These are phyloP conservation scores for Suillus variegatus DNA, from an alignment of 768 basidiomycete species.

Conservation along the genomic window DNA sequence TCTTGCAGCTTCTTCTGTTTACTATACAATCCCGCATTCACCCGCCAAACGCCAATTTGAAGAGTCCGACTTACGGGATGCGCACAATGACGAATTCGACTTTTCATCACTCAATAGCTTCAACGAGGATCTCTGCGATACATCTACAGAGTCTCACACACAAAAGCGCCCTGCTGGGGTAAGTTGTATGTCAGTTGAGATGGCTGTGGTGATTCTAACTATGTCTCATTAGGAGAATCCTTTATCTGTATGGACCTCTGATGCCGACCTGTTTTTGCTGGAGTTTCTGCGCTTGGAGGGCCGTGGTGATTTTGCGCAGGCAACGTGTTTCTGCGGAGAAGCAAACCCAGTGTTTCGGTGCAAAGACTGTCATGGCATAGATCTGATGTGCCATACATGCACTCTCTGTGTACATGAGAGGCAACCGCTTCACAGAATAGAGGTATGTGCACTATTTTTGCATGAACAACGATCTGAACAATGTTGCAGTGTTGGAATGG, in stretches of 20 bases:
- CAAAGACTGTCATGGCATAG: neutral
- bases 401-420: neutral
- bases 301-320: neutral
- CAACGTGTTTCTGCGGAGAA: neutral
- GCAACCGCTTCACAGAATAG: neutral
- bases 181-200: neutral
- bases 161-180: neutral
- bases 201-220: neutral
- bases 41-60: neutral
- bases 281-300: constrained; percentile 2
- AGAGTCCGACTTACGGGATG: too few species aligned
- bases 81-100: too few species aligned
- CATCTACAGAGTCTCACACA: neutral
- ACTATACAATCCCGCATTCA: neutral
- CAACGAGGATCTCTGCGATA: neutral
- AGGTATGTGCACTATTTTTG: constrained; percentile 6
- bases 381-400: neutral
- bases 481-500: constrained; percentile 21
- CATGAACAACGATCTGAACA: neutral
- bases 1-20: neutral
- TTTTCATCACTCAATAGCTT: neutral
- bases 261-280: neutral
- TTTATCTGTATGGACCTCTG: neutral
- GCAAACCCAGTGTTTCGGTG: neutral
- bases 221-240: neutral